Evolutionary conservation across 345 rosid genomes (phyloP).

Genomic region (Durio zibethinus): DNA sequence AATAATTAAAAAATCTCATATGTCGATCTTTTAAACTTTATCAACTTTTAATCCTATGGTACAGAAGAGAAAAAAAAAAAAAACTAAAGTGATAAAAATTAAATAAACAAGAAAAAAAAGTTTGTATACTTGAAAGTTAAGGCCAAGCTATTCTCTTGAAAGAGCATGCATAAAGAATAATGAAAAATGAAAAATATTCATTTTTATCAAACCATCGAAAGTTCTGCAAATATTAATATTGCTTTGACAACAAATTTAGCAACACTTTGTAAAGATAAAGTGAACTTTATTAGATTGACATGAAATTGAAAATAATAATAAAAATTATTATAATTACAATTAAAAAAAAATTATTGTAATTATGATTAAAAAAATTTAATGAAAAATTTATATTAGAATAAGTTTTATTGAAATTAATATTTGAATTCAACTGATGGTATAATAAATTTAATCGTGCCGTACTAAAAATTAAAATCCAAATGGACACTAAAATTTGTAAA

Average conservation of each 20-base stretch:
- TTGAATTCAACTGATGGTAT: too few relatives aligned
- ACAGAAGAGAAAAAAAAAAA: neutral
- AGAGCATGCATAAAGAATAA: neutral
- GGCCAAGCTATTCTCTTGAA: neutral
- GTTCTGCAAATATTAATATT: neutral
- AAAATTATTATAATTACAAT: too few relatives aligned
- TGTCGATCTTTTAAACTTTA: too few relatives aligned
- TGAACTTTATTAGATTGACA: conserved; percentile 7
- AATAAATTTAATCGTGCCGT: too few relatives aligned
- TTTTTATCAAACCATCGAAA: neutral
- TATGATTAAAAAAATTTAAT: too few relatives aligned
- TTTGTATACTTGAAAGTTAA: neutral
- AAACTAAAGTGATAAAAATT: neutral
- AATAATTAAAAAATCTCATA: too few relatives aligned
- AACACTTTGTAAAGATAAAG: neutral
- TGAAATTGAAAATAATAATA: too few relatives aligned
- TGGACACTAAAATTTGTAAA: neutral
- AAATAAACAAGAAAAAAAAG: neutral
- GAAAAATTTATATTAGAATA: too few relatives aligned
- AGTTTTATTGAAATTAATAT: too few relatives aligned
- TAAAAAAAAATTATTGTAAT: too few relatives aligned
- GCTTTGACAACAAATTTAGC: conserved; percentile 12
- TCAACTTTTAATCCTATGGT: too few relatives aligned
- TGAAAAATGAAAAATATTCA: neutral
- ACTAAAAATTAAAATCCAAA: too few relatives aligned